These are phyloP conservation scores for Hyaloscypha finlandica DNA, from an alignment of 495 filamentous ascomycete species.

Conservation along the genomic window DNA sequence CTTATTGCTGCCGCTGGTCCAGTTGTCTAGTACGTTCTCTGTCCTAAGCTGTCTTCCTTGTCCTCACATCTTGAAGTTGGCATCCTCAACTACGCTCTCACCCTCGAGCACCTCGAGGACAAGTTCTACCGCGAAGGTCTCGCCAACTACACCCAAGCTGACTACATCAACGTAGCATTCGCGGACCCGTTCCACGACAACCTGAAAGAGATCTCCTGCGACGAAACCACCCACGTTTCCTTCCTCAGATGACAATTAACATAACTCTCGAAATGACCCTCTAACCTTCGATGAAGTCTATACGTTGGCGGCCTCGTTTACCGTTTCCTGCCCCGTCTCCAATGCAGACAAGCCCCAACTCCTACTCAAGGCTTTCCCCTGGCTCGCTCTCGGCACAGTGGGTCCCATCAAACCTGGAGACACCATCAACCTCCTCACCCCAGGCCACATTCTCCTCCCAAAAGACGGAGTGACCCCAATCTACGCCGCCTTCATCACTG, in stretches of 20 bases:
- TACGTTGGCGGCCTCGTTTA: conserved; percentile 46
- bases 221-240: conserved; percentile 41
- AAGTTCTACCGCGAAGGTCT: conserved; percentile 56
- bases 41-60: neutral
- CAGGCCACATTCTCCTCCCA: conserved; percentile 7
- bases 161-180: conserved; percentile 56
- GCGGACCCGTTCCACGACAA: conserved; percentile 54
- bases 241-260: conserved; percentile 47
- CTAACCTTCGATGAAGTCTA: conserved; percentile 46
- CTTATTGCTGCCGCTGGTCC: neutral
- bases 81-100: conserved; percentile 31
- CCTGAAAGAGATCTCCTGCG: conserved; percentile 34
- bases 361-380: conserved; percentile 44
- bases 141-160: conserved; percentile 48
- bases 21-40: neutral
- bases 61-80: conserved; percentile 5
- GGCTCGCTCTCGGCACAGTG: conserved; percentile 14
- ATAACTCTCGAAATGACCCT: no score
- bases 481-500: conserved; percentile 45
- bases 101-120: conserved; percentile 50
- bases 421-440: conserved; percentile 5
- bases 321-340: conserved; percentile 37
- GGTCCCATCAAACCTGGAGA: conserved; percentile 10
- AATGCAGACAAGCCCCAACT: conserved; percentile 34
- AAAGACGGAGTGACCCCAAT: conserved; percentile 19